These are phyloP conservation scores for Puccinia coronata DNA, from an alignment of 1,284 basidiomycete species.

Conservation along the genomic window DNA sequence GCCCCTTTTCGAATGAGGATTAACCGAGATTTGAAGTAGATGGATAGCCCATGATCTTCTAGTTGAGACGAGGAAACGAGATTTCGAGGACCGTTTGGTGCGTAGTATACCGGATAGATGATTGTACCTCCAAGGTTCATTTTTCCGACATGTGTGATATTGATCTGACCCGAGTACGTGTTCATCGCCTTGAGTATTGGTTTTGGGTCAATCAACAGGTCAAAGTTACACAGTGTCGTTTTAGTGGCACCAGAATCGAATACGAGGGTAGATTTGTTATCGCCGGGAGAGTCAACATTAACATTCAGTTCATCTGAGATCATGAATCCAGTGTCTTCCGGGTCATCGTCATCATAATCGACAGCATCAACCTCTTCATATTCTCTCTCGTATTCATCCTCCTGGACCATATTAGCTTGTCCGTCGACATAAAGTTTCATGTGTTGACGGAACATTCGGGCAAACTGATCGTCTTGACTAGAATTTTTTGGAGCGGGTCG, in stretches of 20 bases:
- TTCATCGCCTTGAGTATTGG: too few species aligned
- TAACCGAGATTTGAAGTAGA: too few species aligned
- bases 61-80: background rate
- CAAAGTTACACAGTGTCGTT: background rate
- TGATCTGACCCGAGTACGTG: background rate
- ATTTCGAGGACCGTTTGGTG: constrained; percentile 1
- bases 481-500: background rate
- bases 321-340: too few species aligned
- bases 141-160: background rate
- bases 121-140: background rate
- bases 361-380: background rate
- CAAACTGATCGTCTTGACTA: background rate
- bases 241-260: too few species aligned
- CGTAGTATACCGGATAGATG: too few species aligned
- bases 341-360: background rate
- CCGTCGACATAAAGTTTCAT: too few species aligned
- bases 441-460: background rate
- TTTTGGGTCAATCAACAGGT: background rate
- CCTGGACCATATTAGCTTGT: background rate
- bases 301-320: too few species aligned
- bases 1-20: too few species aligned
- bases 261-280: too few species aligned
- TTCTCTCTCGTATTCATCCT: background rate
- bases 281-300: too few species aligned
- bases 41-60: constrained; percentile 8